Base-by-base conservation (phyloP, 495 filamentous ascomycete genomes). In the Lindgomyces ingoldianus region DNA sequence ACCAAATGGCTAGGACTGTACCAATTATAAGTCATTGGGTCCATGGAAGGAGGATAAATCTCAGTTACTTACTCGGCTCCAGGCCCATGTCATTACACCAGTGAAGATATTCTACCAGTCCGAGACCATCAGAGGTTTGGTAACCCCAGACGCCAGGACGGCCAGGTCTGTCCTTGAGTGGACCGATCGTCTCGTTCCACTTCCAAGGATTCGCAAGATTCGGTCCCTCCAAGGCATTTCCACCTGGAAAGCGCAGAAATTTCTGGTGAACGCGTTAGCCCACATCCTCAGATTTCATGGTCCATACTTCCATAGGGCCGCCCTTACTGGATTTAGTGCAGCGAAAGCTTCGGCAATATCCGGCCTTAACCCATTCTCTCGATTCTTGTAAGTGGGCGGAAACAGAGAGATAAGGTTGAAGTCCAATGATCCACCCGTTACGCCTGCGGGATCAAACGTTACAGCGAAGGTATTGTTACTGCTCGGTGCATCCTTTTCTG, bases 111-210 rank as follows among this genome's bases (percentile, higher is more conserved):
- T 89, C 87, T 36, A 84, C 49, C 18, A 83, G 74, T 16, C 87
- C 87, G 8, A 89, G 71, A 0, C 85, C 87, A 57, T 87, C 81
- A 4, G 83, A 85, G 41, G 85, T 82, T 22, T 82, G 75, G 59
- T 87, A 88, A 24, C 73, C 73, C 87, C 87, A 90, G 42, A 81
- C 75, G 26, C 82, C 85, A 16, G 81, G 73, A 60, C 84, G 78
- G 30, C 87, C 87, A 0, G 86, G 84, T 9, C 87, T 79, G 47
- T 88, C 74, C 27, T 81, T 84, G 1, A 89, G 75, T 0, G 84
- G 81, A 0, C 87, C 87, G 49, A 90, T 81, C 1, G 85, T 88
- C 57, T 83, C 76, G 67, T 87, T 86, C 88, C 87, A 90, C 45
- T 84, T 81, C 85, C 87, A 90, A 2, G 64, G 80, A 78, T 45